Conservation (phyloP, 1,284 basidiomycete genomes). For the Vanrija sp. region DNA sequence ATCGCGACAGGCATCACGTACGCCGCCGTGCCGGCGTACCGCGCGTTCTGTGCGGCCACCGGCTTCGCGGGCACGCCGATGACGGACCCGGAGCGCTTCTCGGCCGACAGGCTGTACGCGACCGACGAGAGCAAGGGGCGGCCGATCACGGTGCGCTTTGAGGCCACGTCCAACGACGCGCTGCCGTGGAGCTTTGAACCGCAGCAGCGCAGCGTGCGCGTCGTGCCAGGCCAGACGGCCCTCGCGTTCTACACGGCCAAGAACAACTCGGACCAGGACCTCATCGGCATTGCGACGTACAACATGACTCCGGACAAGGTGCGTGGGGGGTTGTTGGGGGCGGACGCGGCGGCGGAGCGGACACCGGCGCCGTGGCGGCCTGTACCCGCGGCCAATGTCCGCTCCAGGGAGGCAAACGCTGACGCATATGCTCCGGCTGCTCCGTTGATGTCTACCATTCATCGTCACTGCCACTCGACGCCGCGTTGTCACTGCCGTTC, state of each 20-base stretch:
- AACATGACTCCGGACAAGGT: constrained; percentile 65
- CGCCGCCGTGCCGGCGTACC: constrained; percentile 93
- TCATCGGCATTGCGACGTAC: constrained; percentile 98
- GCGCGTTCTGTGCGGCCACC: constrained; percentile 95
- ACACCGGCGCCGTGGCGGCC: no score
- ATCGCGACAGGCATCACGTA: constrained; percentile 81
- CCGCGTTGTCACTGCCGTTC: neutral
- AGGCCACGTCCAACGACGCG: constrained; percentile 82
- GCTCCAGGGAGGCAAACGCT: no score
- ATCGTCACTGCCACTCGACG: neutral
- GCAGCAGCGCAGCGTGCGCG: constrained; percentile 82
- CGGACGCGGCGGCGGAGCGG: neutral
- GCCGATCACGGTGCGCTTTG: constrained; percentile 87
- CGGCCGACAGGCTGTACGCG: constrained; percentile 74
- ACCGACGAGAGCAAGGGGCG: constrained; percentile 61
- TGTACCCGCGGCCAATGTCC: no score
- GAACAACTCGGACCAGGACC: constrained; percentile 78
- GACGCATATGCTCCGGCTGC: neutral
- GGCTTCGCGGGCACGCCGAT: constrained; percentile 95
- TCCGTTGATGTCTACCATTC: neutral
- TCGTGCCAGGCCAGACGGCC: constrained; percentile 92
- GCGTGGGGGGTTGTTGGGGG: constrained; percentile 5
- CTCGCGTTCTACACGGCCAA: constrained; percentile 94
- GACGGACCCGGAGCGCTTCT: constrained; percentile 74
- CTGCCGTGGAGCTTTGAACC: constrained; percentile 93